phyloP scores from a whole-genome alignment of 495 filamentous ascomycete species.

The Daldinia caldariorum region DNA sequence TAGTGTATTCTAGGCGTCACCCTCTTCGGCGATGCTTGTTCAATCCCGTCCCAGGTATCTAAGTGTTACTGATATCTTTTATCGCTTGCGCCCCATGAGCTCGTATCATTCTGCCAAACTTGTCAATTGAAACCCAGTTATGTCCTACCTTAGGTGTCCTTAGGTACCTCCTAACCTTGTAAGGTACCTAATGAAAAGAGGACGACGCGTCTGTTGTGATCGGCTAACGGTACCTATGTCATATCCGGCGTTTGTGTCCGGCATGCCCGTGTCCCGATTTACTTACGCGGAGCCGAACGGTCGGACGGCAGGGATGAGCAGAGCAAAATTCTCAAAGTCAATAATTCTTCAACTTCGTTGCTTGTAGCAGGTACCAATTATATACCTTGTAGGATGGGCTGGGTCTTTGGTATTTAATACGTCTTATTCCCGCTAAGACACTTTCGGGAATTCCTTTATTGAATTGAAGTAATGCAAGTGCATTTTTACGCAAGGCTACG shows the following conservation, averaged over 20 bases:
- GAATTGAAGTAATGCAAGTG: neutral
- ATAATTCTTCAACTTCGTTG: too few relatives aligned
- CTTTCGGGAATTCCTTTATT: too few relatives aligned
- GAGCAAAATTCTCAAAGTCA: too few relatives aligned
- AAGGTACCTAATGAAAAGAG: conserved; percentile 62
- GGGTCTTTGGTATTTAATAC: too few relatives aligned
- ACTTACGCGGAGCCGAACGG: conserved; percentile 61
- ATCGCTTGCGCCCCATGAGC: conserved; percentile 56
- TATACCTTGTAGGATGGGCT: too few relatives aligned
- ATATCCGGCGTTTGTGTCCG: conserved; percentile 53
- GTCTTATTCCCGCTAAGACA: too few relatives aligned
- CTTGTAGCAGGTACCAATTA: too few relatives aligned
- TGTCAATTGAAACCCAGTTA: too few relatives aligned
- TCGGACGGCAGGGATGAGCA: conserved; percentile 43
- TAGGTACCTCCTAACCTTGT: too few relatives aligned
- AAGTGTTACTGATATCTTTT: conserved; percentile 41
- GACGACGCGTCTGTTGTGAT: conserved; percentile 51
- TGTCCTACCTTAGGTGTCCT: too few relatives aligned
- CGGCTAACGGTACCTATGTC: conserved; percentile 50
- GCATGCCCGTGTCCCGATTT: conserved; percentile 66
- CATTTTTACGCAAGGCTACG: neutral
- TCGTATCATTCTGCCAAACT: conserved; percentile 46
- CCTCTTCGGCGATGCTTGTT: conserved; percentile 15
- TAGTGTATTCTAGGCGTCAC: too few relatives aligned
- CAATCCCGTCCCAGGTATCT: conserved; percentile 27